Base-by-base conservation (phyloP, 306 rosid genomes). In the Trifolium pratense region DNA sequence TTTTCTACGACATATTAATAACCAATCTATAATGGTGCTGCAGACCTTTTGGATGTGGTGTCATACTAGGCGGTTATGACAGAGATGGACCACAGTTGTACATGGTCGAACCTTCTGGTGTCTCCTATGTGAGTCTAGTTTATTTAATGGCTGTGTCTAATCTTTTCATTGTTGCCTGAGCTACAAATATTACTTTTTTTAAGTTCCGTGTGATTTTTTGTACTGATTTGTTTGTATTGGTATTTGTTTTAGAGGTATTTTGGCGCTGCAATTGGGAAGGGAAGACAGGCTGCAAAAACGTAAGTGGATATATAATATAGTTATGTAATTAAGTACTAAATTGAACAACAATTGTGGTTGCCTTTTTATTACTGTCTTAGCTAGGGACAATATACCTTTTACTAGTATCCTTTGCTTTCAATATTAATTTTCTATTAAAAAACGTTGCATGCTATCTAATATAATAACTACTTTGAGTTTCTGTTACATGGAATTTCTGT, bases 1-100 rank as follows among this genome's bases (percentile, higher is more conserved):
- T 40, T 40, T 40, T 12, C 14, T 10, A 4, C 2, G 1, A 40
- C 46, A 9, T 12, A 75, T 73, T 31, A 77, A 14, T 45, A 17
- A 55, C 64, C 43, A 2, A 81, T 46, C 36, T 15, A 18, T 73
- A 53, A 69, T 78, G 71, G 42, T 78, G 57, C 51, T 78, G 83
- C 92, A 92, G 99, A 83, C 99, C 99, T 62, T 94, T 94, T 78
- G 99, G 99, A 61, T 94, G 99, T 71, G 99, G 99, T 66, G 92
- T 94, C 73, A 94, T 94, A 71, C 86, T 94, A 43, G 99, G 96
- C 29, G 99, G 99, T 58, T 94, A 94, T 77, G 99, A 94, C 83
- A 87, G 99, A 80, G 99, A 94, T 79, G 99, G 97, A 49, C 99
- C 99, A 9, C 99, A 94, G 68, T 61, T 94, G 62, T 91, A 94